Base-by-base conservation (phyloP, 1,284 basidiomycete species). In the Erythrobasidium hasegawianum region DNA sequence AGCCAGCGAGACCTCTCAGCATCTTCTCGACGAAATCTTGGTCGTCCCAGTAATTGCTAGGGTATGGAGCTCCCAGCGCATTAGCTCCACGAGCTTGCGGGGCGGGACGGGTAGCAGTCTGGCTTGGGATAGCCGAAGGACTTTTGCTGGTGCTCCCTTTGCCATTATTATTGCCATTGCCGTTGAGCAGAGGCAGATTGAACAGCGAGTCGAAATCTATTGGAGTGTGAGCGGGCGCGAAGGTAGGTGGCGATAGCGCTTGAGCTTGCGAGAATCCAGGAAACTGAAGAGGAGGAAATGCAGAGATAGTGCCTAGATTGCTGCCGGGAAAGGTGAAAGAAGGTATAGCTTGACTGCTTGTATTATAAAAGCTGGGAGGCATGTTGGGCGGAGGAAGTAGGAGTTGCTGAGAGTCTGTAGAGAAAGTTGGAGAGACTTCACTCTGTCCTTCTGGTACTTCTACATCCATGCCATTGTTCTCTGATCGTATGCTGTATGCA, bases 201-300 rank as follows among this genome's bases (percentile, higher is more conserved):
- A 64, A 64, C 16, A 64, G 43, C 22, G 50, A 54, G 29, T 64
- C 61, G 27, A 64, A 64, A 27, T 43, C 61, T 7, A 64, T 56
- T 24, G 61, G 53, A 8, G 61, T 64, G 26, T 33, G 53, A 27
- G 40, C 41, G 10, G 18, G 54, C 13, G 39, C 39, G 33, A 39
- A 29, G 1, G 52, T 13, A 22, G 33, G 43, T n/a, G 41, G 26
- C 2, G 20, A 41, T 1, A n/a, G n/a, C 1, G 20, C 29, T 13
- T 14, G n/a, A 7, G 41, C 16, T 13, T 59, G 33, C 2, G 27
- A 22, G n/a, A 29, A 20, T 5, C 26, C 8, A 5, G 18, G 33
- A 40, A 38, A 38, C 29, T 57, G 26, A 18, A 20, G 29, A 13
- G 27, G 43, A 5, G 61, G 61, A 47, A 64, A 64, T 11, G 61